phyloP scores from a whole-genome alignment of 1,284 basidiomycete species.

The Moniliophthora roreri region DNA sequence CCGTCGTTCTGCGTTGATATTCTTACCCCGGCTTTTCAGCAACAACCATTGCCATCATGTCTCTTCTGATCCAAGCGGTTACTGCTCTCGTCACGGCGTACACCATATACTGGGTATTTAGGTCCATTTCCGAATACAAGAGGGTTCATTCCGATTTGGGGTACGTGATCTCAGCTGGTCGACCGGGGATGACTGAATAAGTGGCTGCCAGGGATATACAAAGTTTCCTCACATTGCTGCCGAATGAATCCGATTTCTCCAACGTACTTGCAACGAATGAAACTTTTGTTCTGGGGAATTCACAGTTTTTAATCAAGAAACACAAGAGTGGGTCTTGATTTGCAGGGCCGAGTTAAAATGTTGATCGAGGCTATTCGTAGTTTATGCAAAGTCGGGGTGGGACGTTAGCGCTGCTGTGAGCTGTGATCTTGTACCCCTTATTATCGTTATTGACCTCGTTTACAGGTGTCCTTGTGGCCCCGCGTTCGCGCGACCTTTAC shows the following conservation, averaged over 20 bases:
- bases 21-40: too few species aligned
- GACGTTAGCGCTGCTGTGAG: conserved; percentile 2
- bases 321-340: background rate
- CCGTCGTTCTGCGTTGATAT: too few species aligned
- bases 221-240: conserved; percentile 1
- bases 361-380: background rate
- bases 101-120: too few species aligned
- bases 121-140: too few species aligned
- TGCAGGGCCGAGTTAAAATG: background rate
- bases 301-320: conserved; percentile 3
- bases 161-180: too few species aligned
- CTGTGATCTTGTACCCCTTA: too few species aligned
- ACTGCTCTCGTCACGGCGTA: too few species aligned
- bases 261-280: background rate
- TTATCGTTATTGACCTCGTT: too few species aligned
- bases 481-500: background rate
- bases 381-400: conserved; percentile 4
- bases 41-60: too few species aligned
- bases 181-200: too few species aligned
- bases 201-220: background rate
- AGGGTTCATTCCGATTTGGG: too few species aligned
- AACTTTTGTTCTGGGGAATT: background rate
- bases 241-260: background rate
- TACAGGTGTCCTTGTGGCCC: background rate
- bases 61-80: too few species aligned